Evolutionary conservation across 768 basidiomycete genomes (phyloP), one percentile per base, ranked within the genome.

Genomic region (Suillus hirtellus): DNA sequence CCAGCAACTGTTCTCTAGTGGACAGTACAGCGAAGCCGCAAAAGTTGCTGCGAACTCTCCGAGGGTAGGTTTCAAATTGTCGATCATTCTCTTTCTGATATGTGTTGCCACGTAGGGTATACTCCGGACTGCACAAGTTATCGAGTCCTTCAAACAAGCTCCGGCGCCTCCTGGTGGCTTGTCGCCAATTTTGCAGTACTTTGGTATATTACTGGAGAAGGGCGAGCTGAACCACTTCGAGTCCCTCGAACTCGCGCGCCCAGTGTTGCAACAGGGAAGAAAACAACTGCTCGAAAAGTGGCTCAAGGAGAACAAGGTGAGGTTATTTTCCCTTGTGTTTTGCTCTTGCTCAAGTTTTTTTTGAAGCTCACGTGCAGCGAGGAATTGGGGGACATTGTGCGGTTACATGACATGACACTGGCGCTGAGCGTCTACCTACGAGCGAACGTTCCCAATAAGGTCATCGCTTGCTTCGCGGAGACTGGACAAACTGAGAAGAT

Each of bases 401-500:
- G 97, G 40, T 76, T 89, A 21, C 89, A 95, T 75, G 97, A 99
- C 75, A 93, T 98, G 91, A 98, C 95, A 0, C 86, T 99, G 62
- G 97, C 97, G 12, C 84, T 99, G 54, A 96, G 95, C 65, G 95
- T 99, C 62, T 99, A 99, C 73, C 88, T 99, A 31, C 89, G 97
- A 60, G 97, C 97, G 60, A 98, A 96, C 71, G 89, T 98, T 7
- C 97, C 97, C 54, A 97, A 95, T 83, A 99, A 99, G 80, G 96
- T 98, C 72, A 89, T 98, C 63, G 97, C 97, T 4, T 99, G 96
- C 82, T 99, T 99, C 74, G 97, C 96, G 6, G 97, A 99, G 80
- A 95, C 95, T 0, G 97, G 96, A 19, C 97, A 99, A 77, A 97
- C 88, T 43, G 96, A 98, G 77, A 99, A 99, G 83, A 99, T 99